Conservation (phyloP, 164 flowering plant genomes). For the Tetrastigma voinierianum region DNA sequence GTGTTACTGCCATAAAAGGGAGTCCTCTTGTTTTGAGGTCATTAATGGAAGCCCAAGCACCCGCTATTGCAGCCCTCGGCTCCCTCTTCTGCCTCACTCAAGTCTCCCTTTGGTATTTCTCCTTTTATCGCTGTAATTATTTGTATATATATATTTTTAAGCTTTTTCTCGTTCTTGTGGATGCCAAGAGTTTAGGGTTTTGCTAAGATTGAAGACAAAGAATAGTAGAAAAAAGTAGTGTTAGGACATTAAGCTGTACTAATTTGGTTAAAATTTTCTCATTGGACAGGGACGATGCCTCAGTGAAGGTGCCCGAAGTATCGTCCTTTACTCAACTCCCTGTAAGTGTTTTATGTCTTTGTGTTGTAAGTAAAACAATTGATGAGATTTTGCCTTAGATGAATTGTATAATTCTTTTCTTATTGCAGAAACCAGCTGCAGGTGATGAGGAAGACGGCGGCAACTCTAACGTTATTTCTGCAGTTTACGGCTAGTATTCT, state of each 20-base stretch:
- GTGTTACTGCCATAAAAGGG: too few relatives aligned
- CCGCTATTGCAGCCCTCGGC: conserved; percentile 63
- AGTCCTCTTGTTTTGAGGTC: too few relatives aligned
- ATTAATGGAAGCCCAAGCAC: conserved; percentile 10
- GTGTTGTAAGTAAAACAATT: too few relatives aligned
- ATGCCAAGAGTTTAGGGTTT: background rate
- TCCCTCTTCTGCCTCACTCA: conserved; percentile 69
- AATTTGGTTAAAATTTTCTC: background rate
- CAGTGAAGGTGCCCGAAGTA: conserved; percentile 9
- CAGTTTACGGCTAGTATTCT: conserved; percentile 17
- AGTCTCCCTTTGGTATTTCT: conserved; percentile 51
- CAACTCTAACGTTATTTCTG: conserved; percentile 6
- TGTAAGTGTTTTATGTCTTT: conserved; percentile 1
- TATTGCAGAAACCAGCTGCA: conserved; percentile 15
- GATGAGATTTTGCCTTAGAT: background rate
- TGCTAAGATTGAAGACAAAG: background rate
- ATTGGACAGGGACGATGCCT: conserved; percentile 46
- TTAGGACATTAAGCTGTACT: too few relatives aligned
- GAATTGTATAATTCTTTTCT: background rate
- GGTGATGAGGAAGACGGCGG: conserved; percentile 6
- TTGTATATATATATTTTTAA: background rate
- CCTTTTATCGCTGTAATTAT: background rate
- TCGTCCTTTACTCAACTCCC: background rate
- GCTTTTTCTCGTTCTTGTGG: background rate
- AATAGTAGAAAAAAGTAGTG: too few relatives aligned